Evolutionary conservation across 345 rosid species (phyloP).

Genomic region (Cochlearia excelsa): DNA sequence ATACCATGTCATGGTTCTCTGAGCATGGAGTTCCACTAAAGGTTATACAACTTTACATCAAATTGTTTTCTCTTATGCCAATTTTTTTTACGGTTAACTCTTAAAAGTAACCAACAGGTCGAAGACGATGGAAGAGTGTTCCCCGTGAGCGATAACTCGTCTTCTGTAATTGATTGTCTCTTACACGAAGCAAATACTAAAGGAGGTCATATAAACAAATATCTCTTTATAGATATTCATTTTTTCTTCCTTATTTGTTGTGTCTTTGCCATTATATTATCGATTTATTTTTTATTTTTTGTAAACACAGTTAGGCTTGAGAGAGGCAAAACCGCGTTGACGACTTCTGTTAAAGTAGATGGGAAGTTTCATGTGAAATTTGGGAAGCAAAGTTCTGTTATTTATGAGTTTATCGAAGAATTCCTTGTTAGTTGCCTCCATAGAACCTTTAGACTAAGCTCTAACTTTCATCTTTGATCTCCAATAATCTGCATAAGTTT

Average conservation of each 20-base stretch:
- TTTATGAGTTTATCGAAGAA: conserved; percentile 44
- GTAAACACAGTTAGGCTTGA: conserved; percentile 55
- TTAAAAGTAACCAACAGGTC: conserved; percentile 36
- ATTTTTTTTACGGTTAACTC: conserved; percentile 20
- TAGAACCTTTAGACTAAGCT: too few species aligned
- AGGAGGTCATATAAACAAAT: conserved; percentile 43
- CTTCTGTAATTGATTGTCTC: conserved; percentile 76
- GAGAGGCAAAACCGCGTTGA: conserved; percentile 70
- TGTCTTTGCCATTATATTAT: conserved; percentile 1
- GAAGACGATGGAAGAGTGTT: conserved; percentile 94
- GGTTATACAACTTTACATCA: conserved; percentile 42
- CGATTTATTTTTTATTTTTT: too few species aligned
- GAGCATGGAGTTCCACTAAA: conserved; percentile 80
- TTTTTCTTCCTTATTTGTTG: neutral
- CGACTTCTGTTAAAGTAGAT: conserved; percentile 42
- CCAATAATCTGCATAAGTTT: too few species aligned
- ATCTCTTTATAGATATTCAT: neutral
- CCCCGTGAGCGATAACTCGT: conserved; percentile 66
- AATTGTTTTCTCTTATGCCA: neutral
- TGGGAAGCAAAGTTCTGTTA: conserved; percentile 50
- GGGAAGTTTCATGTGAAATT: conserved; percentile 71
- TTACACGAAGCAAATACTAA: conserved; percentile 57
- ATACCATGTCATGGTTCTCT: conserved; percentile 90
- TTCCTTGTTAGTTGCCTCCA: too few species aligned
- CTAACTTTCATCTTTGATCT: too few species aligned